Evolutionary conservation across 306 rosid genomes (phyloP).

Genomic region (Cajanus cajan): DNA sequence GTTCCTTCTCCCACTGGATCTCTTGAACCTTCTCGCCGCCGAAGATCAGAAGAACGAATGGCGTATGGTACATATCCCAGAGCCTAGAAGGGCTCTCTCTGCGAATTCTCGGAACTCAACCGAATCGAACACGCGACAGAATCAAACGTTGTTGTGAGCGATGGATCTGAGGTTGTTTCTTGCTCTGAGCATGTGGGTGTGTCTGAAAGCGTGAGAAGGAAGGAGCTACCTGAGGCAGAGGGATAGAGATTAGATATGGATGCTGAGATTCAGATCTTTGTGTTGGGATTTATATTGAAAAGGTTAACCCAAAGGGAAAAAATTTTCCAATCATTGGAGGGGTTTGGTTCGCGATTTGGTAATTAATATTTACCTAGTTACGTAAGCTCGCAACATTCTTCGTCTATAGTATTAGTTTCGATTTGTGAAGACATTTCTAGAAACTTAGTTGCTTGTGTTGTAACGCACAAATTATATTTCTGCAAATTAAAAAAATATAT

Average conservation of each 20-base stretch:
- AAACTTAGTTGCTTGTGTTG: not conserved
- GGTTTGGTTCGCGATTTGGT: not conserved
- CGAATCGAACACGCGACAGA: not conserved
- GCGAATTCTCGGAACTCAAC: not conserved
- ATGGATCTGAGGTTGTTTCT: not conserved
- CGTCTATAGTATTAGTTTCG: not conserved
- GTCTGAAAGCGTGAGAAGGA: not conserved
- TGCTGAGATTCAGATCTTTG: not conserved
- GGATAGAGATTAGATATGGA: not conserved
- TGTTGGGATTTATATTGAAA: not conserved
- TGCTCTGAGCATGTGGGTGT: not conserved
- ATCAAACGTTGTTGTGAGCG: not conserved
- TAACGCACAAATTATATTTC: too few species aligned
- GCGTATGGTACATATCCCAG: constrained; percentile 45
- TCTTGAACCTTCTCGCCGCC: constrained; percentile 45
- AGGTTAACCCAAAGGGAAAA: not conserved
- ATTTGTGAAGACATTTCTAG: not conserved
- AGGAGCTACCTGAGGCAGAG: too few species aligned
- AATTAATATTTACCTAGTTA: not conserved
- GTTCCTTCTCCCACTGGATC: constrained; percentile 63
- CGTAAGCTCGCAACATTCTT: not conserved
- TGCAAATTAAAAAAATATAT: too few species aligned
- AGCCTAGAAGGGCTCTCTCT: constrained; percentile 40
- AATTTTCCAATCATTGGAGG: constrained; percentile 24
- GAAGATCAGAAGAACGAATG: constrained; percentile 36